A percentile compares a stretch with the other conserved stretches of the same genome.
Evolutionary conservation across 805 yeast species (phyloP).

Genomic region (Lipomyces kockii): DNA sequence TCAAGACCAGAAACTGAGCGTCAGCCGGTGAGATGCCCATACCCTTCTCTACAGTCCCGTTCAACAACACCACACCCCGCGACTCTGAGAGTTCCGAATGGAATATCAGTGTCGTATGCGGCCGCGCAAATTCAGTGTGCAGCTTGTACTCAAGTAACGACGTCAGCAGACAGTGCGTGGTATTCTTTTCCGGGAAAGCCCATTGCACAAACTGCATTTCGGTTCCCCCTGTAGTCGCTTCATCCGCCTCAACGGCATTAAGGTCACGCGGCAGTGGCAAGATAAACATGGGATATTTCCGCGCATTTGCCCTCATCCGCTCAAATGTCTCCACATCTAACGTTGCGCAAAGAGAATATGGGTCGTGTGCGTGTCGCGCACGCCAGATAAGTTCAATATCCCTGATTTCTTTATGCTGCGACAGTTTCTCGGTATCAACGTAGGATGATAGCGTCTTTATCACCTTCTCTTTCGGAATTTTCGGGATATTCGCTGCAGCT

Average conservation of each 20-base stretch:
- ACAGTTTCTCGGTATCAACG: conserved; percentile 69
- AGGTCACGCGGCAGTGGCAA: conserved; percentile 77
- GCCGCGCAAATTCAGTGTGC: conserved; percentile 89
- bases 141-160: conserved; percentile 89
- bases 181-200: conserved; percentile 81
- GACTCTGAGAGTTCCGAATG: conserved; percentile 71
- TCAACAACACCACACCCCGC: conserved; percentile 77
- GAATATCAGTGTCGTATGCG: conserved; percentile 88
- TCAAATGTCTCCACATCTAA: conserved; percentile 63
- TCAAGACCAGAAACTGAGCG: conserved; percentile 74
- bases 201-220: conserved; percentile 95
- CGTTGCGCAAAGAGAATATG: conserved; percentile 66
- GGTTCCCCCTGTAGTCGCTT: conserved; percentile 45
- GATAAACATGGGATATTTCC: conserved; percentile 79
- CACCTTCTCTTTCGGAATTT: conserved; percentile 46
- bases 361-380: conserved; percentile 72
- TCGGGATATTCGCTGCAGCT: conserved; percentile 37
- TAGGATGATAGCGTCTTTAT: conserved; percentile 73
- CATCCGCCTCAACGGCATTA: conserved; percentile 13
- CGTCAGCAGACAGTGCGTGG: conserved; percentile 88
- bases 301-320: conserved; percentile 67
- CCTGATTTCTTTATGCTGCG: conserved; percentile 52
- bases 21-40: conserved; percentile 65
- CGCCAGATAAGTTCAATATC: conserved; percentile 88
- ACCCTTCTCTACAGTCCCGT: conserved; percentile 79